phyloP scores from a whole-genome alignment of 225 moss, liverwort and hornwort species.

The Sphagnum contortum region DNA sequence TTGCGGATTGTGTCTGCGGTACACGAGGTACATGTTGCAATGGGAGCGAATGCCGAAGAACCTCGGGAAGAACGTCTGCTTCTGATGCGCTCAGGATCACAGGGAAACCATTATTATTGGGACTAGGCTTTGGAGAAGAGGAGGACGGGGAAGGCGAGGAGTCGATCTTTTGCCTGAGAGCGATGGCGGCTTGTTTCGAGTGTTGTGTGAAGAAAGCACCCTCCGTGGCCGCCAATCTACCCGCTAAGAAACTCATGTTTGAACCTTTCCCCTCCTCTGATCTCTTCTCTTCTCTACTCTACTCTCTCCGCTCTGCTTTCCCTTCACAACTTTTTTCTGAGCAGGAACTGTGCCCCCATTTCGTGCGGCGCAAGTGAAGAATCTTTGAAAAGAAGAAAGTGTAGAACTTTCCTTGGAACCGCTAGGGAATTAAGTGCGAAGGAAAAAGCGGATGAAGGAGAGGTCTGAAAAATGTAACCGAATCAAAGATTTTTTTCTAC shows the following conservation, averaged over 20 bases:
- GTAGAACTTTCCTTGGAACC: no score
- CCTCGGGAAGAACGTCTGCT: constrained; percentile 67
- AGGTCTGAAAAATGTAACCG: no score
- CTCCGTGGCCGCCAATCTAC: constrained; percentile 71
- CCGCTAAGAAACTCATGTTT: constrained; percentile 69
- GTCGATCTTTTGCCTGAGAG: constrained; percentile 55
- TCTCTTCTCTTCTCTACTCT: background rate
- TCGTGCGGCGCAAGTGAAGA: no score
- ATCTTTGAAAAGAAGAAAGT: no score
- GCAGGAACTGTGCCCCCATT: no score
- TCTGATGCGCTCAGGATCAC: constrained; percentile 1
- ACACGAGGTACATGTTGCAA: constrained; percentile 9
- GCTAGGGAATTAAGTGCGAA: no score
- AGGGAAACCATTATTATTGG: constrained; percentile 1
- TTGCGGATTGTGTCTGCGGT: constrained; percentile 10
- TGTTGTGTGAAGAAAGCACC: constrained; percentile 71
- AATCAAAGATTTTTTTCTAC: no score
- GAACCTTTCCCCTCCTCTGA: background rate
- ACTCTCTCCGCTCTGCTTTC: background rate
- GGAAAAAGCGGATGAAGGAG: no score
- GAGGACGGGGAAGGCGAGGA: constrained; percentile 16
- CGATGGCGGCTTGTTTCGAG: constrained; percentile 62
- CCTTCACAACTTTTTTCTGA: no score
- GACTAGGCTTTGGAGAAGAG: constrained; percentile 2
- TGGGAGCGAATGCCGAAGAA: constrained; percentile 64